These are phyloP conservation scores for Aureobasidium sp. DNA, from an alignment of 2,329 filamentous ascomycete species.

Conservation along the genomic window DNA sequence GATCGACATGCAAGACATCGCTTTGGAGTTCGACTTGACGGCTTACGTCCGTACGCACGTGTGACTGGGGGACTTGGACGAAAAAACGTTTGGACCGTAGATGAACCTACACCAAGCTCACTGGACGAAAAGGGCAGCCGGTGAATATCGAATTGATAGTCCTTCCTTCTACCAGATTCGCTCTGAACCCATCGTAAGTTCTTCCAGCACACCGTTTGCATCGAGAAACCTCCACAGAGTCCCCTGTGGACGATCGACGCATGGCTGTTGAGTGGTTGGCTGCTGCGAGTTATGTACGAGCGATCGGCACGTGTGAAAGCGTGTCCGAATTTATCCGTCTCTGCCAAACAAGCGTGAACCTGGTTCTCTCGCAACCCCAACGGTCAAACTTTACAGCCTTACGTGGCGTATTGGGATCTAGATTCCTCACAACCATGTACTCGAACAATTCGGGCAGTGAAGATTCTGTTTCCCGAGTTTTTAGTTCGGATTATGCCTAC, in stretches of 20 bases:
- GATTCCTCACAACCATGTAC: not conserved
- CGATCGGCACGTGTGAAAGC: not conserved
- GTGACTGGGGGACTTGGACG: not conserved
- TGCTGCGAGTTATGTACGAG: not conserved
- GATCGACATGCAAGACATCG: slow-evolving; percentile 8
- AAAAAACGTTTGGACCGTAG: not conserved
- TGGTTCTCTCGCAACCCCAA: slow-evolving; percentile 6
- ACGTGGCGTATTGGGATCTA: not conserved
- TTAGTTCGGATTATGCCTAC: not conserved
- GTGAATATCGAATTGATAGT: slow-evolving; percentile 11
- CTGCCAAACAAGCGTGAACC: not conserved
- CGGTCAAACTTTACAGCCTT: not conserved
- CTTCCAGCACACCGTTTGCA: not conserved
- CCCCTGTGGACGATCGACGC: not conserved
- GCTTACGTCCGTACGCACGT: not conserved
- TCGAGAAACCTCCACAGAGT: not conserved
- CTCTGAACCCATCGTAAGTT: not conserved
- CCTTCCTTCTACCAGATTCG: not conserved
- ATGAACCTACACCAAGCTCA: not conserved
- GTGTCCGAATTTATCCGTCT: not conserved
- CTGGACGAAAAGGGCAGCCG: not conserved
- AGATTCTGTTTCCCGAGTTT: not conserved
- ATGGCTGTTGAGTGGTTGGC: not conserved
- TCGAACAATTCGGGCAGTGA: not conserved
- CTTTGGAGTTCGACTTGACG: not conserved